A percentile compares a stretch with the other conserved stretches of the same genome.
These are phyloP conservation scores for Gyrodon lividus DNA, from an alignment of 768 basidiomycete species.

Conservation along the genomic window DNA sequence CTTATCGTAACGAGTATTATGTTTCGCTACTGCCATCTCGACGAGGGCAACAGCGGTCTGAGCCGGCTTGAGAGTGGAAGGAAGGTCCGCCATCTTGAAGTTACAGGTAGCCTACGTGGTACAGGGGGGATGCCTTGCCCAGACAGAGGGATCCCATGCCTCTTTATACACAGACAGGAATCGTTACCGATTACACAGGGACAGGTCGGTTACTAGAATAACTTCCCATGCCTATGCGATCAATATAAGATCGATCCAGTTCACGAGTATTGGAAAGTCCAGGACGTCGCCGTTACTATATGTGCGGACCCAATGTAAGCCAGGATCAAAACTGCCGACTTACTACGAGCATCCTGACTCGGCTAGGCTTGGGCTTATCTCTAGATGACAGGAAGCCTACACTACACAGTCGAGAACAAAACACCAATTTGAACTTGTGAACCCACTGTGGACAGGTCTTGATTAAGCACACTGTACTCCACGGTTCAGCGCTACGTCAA, in stretches of 20 bases:
- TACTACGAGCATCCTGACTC: neutral
- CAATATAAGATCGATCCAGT: conserved; percentile 11
- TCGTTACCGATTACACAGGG: neutral
- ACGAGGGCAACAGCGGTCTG: conserved; percentile 60
- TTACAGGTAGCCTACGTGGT: conserved; percentile 4
- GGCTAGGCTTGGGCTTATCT: neutral
- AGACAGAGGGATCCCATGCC: neutral
- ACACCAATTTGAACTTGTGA: too few species aligned
- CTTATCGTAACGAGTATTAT: conserved; percentile 57
- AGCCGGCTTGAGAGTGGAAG: conserved; percentile 55
- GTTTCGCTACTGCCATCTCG: conserved; percentile 57
- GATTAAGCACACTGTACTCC: too few species aligned
- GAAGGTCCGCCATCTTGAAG: conserved; percentile 21
- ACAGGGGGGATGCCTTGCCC: neutral
- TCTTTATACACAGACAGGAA: conserved; percentile 20
- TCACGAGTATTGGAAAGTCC: neutral
- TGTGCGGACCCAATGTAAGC: neutral
- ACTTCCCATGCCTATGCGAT: neutral
- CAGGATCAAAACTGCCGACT: neutral
- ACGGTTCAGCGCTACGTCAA: too few species aligned
- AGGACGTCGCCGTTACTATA: neutral
- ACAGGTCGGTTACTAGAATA: conserved; percentile 10
- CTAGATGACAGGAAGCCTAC: too few species aligned
- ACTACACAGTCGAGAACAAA: too few species aligned
- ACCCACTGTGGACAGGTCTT: too few species aligned